Evolutionary conservation across 345 rosid genomes (phyloP).

Genomic region (Eucalyptus erythrocorys): DNA sequence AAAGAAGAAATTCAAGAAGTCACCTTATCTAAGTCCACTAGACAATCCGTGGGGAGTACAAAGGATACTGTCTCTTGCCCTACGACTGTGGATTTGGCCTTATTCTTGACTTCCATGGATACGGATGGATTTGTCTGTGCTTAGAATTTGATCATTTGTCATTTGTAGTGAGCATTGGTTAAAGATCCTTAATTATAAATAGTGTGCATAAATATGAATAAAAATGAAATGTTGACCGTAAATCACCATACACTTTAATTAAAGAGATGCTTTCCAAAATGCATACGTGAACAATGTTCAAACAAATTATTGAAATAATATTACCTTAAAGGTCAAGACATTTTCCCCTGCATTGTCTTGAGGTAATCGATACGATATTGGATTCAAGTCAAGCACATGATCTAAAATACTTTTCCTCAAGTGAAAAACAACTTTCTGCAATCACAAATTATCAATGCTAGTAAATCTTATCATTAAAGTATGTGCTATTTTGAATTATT

Average conservation of each 20-base stretch:
- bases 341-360: not conserved
- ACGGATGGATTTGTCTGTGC: not conserved
- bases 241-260: not conserved
- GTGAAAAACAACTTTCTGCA: not conserved
- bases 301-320: not conserved
- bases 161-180: not conserved
- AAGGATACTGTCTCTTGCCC: not conserved
- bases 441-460: not conserved
- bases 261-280: not conserved
- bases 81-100: not conserved
- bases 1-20: not conserved
- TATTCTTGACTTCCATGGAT: not conserved
- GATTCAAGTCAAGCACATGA: rapidly evolving
- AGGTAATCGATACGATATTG: not conserved
- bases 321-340: not conserved
- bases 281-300: not conserved
- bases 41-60: rapidly evolving
- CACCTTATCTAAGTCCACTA: not conserved
- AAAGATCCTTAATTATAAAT: not conserved
- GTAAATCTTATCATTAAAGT: not conserved
- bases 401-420: not conserved
- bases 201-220: not conserved
- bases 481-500: not conserved
- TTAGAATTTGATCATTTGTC: not conserved
- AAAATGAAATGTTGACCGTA: not conserved